These are phyloP conservation scores for Rhizomucor pusillus DNA, from an alignment of 371 early-diverging fungal species.

Conservation along the genomic window DNA sequence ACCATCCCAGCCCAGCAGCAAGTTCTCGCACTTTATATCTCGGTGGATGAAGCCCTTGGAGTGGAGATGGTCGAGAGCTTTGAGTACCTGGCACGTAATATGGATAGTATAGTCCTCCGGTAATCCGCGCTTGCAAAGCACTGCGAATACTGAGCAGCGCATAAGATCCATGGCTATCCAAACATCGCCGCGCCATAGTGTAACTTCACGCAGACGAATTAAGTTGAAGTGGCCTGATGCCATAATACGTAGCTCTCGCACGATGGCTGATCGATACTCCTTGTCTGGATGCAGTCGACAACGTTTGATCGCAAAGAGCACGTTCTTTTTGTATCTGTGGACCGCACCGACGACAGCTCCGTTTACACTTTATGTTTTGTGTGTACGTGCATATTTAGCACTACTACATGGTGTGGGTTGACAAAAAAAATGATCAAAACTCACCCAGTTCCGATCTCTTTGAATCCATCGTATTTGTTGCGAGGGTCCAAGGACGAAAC, in stretches of 20 bases:
- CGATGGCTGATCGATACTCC: slow-evolving; percentile 46
- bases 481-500: slow-evolving; percentile 41
- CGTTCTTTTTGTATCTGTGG: slow-evolving; percentile 39
- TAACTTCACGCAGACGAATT: slow-evolving; percentile 43
- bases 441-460: slow-evolving; percentile 53
- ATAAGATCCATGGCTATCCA: slow-evolving; percentile 55
- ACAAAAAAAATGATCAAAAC: too few relatives aligned
- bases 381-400: background rate
- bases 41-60: slow-evolving; percentile 95
- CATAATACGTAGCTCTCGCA: slow-evolving; percentile 51
- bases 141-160: slow-evolving; percentile 50
- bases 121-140: slow-evolving; percentile 47
- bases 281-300: slow-evolving; percentile 47
- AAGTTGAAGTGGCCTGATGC: slow-evolving; percentile 41
- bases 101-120: slow-evolving; percentile 45
- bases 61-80: slow-evolving; percentile 93
- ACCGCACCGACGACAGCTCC: slow-evolving; percentile 43
- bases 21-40: slow-evolving; percentile 96
- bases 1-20: slow-evolving; percentile 91
- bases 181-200: slow-evolving; percentile 46
- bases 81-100: slow-evolving; percentile 44
- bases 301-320: slow-evolving; percentile 45
- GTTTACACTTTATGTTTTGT: slow-evolving; percentile 34
- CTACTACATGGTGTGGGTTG: background rate
- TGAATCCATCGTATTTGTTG: slow-evolving; percentile 40